Evolutionary conservation across 129 eudicot species (phyloP), one percentile per base, ranked within the genome.

Genomic region (Chrysanthemum lavandulifolium): DNA sequence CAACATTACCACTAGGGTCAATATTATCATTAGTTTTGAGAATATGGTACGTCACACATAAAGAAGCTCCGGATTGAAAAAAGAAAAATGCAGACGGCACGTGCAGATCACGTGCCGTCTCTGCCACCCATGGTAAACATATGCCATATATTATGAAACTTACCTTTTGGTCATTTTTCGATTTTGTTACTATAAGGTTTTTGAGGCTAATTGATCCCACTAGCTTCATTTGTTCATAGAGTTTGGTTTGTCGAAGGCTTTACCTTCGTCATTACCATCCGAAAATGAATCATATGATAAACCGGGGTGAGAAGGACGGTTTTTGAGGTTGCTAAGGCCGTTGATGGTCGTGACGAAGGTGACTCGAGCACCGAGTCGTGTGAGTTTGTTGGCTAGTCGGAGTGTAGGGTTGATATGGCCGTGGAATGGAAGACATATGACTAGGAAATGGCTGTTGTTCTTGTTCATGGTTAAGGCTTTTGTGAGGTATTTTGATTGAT

Each of bases 361-460:
- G 78, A 82, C 87, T 11, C 73, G 55, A 13, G 71, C 86, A 19
- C 89, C 86, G 63, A 61, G 58, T 27, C 70, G 68, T 1, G 77
- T 60, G 31, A 90, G 95, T 56, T 33, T 82, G 70, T 77, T 71
- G 61, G 97, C 86, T 10, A 87, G 83, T 27, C 83, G 84, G 55
- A 90, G 84, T 29, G 86, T 75, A n/a, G 97, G 95, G 78, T 90
- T 87, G 49, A 90, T 59, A 74, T 90, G 97, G 72, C 97, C 76
- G 74, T 89, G 96, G 10, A 70, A 68, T 0, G 96, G 81, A 13
- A 83, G 71, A 10, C 79, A 73, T 12, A 82, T 60, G n/a, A 90
- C 31, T 5, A 87, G 86, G 77, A 85, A 71, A 65, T 87, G 95
- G 50, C 19, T 76, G 33, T 78, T 71, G 16, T 51, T 27, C 65